Evolutionary conservation across 768 basidiomycete species (phyloP).

Genomic region (Leccinum broughii): DNA sequence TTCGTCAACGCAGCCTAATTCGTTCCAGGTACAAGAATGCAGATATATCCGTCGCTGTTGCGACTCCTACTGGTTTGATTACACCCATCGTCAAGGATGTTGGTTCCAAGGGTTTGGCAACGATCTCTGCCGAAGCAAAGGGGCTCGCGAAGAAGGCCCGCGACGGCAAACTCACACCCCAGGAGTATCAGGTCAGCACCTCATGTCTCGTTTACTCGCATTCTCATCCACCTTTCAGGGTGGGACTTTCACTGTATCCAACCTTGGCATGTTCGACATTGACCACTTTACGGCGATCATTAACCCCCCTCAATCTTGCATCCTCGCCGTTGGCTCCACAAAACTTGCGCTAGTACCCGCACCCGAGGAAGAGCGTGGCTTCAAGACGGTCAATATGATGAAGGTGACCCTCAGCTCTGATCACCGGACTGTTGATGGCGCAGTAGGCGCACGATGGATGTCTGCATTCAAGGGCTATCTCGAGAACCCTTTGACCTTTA

Average conservation of each 20-base stretch:
- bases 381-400: conserved; percentile 90
- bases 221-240: conserved; percentile 50
- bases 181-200: conserved; percentile 84
- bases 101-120: conserved; percentile 87
- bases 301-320: conserved; percentile 98
- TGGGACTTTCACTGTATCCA: conserved; percentile 98
- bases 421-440: conserved; percentile 95
- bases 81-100: conserved; percentile 97
- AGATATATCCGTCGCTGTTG: conserved; percentile 96
- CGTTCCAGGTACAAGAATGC: conserved; percentile 84
- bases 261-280: conserved; percentile 97
- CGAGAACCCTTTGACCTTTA: conserved; percentile 95
- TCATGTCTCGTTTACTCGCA: not conserved
- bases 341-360: conserved; percentile 85
- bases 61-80: conserved; percentile 93
- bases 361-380: conserved; percentile 88
- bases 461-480: conserved; percentile 92
- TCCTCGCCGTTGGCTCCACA: conserved; percentile 91
- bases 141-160: conserved; percentile 92
- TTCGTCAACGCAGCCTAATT: not conserved
- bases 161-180: conserved; percentile 92
- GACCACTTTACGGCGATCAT: conserved; percentile 98
- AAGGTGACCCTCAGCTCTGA: conserved; percentile 95
- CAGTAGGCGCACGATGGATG: conserved; percentile 91
- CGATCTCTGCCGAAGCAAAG: conserved; percentile 92